These are phyloP conservation scores for Globisporangium orthogonon DNA, from an alignment of 352 stramenopile species.

Conservation along the genomic window DNA sequence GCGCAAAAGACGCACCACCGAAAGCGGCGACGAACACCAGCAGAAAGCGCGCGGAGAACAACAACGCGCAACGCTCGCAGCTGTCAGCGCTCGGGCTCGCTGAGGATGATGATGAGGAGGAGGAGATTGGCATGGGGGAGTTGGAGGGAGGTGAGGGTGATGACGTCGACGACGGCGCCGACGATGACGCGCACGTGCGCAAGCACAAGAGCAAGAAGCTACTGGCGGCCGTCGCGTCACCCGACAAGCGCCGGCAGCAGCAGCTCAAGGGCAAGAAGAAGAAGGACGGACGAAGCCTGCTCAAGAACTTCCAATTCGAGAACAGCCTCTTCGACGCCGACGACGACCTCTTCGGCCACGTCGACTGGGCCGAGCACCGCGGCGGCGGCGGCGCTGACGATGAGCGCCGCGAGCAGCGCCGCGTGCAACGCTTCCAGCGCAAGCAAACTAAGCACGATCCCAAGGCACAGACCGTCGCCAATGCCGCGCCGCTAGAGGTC, in stretches of 20 bases:
- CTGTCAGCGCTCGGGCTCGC: constrained; percentile 47
- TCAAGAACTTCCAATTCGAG: constrained; percentile 85
- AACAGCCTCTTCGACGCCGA: constrained; percentile 78
- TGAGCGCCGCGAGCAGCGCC: constrained; percentile 57
- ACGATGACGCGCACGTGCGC: constrained; percentile 17
- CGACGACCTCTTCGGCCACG: constrained; percentile 62
- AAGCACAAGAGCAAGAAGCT: constrained; percentile 35
- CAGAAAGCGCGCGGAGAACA: constrained; percentile 5
- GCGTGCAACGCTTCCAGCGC: constrained; percentile 48
- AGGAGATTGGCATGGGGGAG: no score
- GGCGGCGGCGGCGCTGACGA: constrained; percentile 14
- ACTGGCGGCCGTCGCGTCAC: constrained; percentile 13
- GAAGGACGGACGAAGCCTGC: constrained; percentile 58
- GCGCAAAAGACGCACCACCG: not conserved
- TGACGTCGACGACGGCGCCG: constrained; percentile 13
- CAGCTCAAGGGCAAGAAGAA: constrained; percentile 70
- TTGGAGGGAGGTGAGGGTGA: no score
- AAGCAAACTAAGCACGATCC: constrained; percentile 42
- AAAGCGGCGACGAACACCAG: not conserved
- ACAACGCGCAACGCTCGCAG: constrained; percentile 19
- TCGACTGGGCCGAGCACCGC: constrained; percentile 59
- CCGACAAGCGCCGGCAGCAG: constrained; percentile 45
- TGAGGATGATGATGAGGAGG: constrained; percentile 11
- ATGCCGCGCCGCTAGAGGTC: constrained; percentile 51
- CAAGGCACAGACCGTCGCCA: constrained; percentile 19